Conservation (phyloP, 176 grass and related monocot genomes). For the Aegilops sharonensis region DNA sequence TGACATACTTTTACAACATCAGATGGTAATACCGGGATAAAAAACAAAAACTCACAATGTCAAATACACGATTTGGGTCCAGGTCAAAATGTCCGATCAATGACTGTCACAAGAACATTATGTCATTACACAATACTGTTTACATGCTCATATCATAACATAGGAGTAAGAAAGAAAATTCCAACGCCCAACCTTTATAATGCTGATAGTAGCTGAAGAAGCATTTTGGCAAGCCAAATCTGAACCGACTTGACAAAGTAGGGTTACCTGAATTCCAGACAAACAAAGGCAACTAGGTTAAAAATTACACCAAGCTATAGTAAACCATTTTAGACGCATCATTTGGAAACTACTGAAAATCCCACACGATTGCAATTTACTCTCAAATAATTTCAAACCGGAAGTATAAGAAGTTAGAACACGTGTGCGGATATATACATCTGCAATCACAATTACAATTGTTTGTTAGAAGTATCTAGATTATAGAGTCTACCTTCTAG, state of each 20-base stretch:
- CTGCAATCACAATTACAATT: slow-evolving; percentile 2
- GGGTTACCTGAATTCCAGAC: slow-evolving; percentile 63
- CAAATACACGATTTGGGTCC: slow-evolving; percentile 97
- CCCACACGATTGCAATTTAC: not conserved
- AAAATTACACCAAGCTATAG: not conserved
- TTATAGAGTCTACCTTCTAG: not conserved
- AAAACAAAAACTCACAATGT: slow-evolving; percentile 84
- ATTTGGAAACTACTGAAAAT: slow-evolving; percentile 9
- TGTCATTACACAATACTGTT: slow-evolving; percentile 5
- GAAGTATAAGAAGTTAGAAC: not conserved
- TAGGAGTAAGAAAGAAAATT: slow-evolving; percentile 6
- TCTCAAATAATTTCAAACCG: slow-evolving; percentile 21
- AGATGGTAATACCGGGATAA: not conserved
- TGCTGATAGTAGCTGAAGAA: slow-evolving; percentile 77
- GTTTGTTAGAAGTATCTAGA: not conserved
- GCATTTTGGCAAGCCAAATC: slow-evolving; percentile 63
- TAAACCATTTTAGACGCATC: slow-evolving; percentile 25
- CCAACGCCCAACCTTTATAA: slow-evolving; percentile 74
- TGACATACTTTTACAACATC: not conserved
- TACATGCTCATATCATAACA: slow-evolving; percentile 18
- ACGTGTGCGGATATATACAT: not conserved
- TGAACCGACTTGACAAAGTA: slow-evolving; percentile 90
- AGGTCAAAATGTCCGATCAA: slow-evolving; percentile 99
- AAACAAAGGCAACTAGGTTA: slow-evolving; percentile 28
- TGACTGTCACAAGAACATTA: slow-evolving; percentile 57